Evolutionary conservation across 1,284 basidiomycete species (phyloP), one percentile per base, ranked within the genome.

Genomic region (Ustilago crameri): DNA sequence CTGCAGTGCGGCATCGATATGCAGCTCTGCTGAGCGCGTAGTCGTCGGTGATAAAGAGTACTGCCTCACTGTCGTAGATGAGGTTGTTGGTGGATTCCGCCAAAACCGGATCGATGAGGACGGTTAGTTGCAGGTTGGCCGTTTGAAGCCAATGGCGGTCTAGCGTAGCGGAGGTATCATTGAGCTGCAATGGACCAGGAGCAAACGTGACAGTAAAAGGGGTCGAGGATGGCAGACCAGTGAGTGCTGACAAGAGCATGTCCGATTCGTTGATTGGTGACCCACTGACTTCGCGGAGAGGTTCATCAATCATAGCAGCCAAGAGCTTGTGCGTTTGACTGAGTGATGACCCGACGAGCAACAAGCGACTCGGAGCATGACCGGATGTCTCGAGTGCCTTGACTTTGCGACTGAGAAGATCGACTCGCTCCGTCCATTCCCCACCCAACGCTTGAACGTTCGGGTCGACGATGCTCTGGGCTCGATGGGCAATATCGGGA

Each of bases 111-210:
- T 78, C 70, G 47, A 74, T 40, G 24, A 76, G 38, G 9, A 67
- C 59, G 2, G 51, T 49, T 35, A 76, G 41, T 32, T 66, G 52
- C 17, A 65, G 43, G 20, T 67, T 57, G 3, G 61, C 49, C n/a
- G 58, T 59, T 34, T 61, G 67, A 23, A 78, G 64, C 76, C 76
- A 78, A 23, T 66, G 60, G 18, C 71, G 67, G 24, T 62, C 60
- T 27, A 71, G 26, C 2, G 55, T 60, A 35, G 42, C 41, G 17
- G 14, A n/a, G 7, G 43, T 34, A 18, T 17, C 30, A 34, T 22
- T 22, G 14, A 43, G 20, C 30, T 53, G 61, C 5, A 44, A 38
- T 1, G 49, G 54, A 0, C 70, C 66, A 12, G 66, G 56, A 3
- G 51, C 51, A 22, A 59, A 67, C n/a, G 50, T 48, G 43, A 72